Evolutionary conservation across 192 early-diverging fungal genomes (phyloP), one percentile per base, ranked within the genome.

Genomic region (Coemansia sp.): DNA sequence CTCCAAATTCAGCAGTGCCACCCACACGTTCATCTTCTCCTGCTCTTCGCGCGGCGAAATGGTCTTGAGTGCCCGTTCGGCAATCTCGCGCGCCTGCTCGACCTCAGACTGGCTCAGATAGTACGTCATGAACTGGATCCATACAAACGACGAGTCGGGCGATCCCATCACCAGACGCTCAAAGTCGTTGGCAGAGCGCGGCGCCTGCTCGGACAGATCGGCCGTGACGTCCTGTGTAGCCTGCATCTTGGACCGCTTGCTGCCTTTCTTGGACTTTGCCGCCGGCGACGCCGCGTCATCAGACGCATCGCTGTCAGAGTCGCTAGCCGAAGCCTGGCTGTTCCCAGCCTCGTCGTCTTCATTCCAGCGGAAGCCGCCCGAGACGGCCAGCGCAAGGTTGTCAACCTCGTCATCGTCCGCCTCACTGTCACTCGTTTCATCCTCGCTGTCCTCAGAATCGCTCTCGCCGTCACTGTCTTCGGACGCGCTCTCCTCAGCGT

Each of bases 61-160:
- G 17, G 85, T 87, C 71, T 90, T 93, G 50, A 99, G 76, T 14
- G 97, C 97, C 30, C 92, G 86, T 64, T 97, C 94, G 46, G 88
- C 97, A 48, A 97, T 86, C 36, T 84, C 84, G 35, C 97, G 88
- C 10, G 97, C 95, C 59, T 94, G 94, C 27, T 80, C 84, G 27
- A 97, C 84, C 74, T 99, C 94, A 0, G 93, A 90, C 52, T 96
- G 78, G 46, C 94, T 86, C 3, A 99, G 78, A 58, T 98, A 93
- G 82, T 90, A 94, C n/a, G 94, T 93, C 94, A 99, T 99, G 67
- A 93, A 99, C 75, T 99, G 94, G 64, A 99, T 92, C 97, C 97
- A 99, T 44, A 99, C 55, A 79, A 86, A 95, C 15, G 97, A 99
- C 48, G 87, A 91, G 79, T 95, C 91, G 39, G 97, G 97, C 9